Base-by-base conservation (phyloP, 352 stramenopile species). In the Phytophthora cryptogea region DNA sequence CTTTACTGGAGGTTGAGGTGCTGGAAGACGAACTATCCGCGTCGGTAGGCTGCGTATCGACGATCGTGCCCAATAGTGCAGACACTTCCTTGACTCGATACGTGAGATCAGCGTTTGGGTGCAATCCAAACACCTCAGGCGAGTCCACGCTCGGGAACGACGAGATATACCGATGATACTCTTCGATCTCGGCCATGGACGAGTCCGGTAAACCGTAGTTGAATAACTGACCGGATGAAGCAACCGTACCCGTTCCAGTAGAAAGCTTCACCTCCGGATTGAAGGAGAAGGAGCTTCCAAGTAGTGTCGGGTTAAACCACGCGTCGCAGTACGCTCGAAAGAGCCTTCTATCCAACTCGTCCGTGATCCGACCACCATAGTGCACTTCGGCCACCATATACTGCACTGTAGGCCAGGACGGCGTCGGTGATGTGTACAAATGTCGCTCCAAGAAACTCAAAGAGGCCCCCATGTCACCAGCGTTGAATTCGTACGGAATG, bases 311-410 rank as follows among this genome's bases (percentile, higher is more conserved):
- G 50, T 83, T 89, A 36, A 92, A 74, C 78, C 81, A 94, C 32
- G 78, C 78, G 17, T 91, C 81, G 54, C 75, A 88, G 55, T 92
- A 90, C 9, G 75, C 74, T 11, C 78, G 81, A 53, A 94, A 91
- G 30, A 91, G 72, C 13, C 80, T 76, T 5, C 83, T 73, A 45
- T 94, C 85, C 57, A 89, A 72, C 41, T 94, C 80, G 49, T 92
- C 85, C 14, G 82, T 92, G 61, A 94, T 91, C 14, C 79, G 76
- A 40, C 85, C 85, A 39, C 85, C 85, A 42, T 94, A 94, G 53
- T 94, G 80, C 32, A 92, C 81, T 47, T 94, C 85, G 0, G 80
- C 81, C 17, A 91, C 71, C 80, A 94, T 91, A 55, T 92, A 94
- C 66, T 91, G 83, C 30, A 94, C 63, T 10, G 85, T 92, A 0